Evolutionary conservation across 495 filamentous ascomycete species (phyloP), one percentile per base, ranked within the genome.

Genomic region (Venustampulla echinocandica): DNA sequence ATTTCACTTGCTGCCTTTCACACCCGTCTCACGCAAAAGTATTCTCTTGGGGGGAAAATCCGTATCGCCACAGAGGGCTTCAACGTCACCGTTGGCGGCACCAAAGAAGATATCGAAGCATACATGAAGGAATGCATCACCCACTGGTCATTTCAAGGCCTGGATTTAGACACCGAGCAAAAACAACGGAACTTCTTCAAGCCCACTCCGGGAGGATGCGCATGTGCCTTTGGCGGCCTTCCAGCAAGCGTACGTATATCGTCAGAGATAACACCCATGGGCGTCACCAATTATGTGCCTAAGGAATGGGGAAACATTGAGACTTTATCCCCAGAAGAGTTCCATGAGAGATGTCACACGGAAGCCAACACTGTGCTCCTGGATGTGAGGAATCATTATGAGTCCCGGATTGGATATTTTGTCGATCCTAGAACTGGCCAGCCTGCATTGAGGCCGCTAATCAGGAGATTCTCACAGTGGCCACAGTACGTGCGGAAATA

Each of bases 301-400:
- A 21, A 18, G n/a, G 39, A 49, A 13, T 60, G 57, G 57, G 41
- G 42, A 5, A 17, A 14, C 2, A 48, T 60, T 4, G 49, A 49
- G 17, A 22, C 10, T 13, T 22, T 60, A 6, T 27, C 14, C 11
- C 57, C 57, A 2, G 47, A 35, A 21, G 50, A 54, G 23, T 60
- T 60, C 25, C 57, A 60, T 40, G 42, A 42, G 10, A 38, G 27
- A 22, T 56, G 49, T 17, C 27, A 24, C 13, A 23, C 9, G 2
- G 7, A 25, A 9, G 7, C n/a, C 30, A 42, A 50, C 10, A 40
- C 32, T 1, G 4, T 49, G 36, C 33, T 60, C 14, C 10, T 60
- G 27, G 57, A 60, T 46, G 50, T 57, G 18, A 45, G 57, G 33
- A 60, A 60, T 42, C 48, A 60, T 35, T 60, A 60, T 22, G 57